Percentiles rank a stretch among this genome's conserved stretches.
Conservation (phyloP, 2,329 filamentous ascomycete genomes). For the Cercospora sojina region DNA sequence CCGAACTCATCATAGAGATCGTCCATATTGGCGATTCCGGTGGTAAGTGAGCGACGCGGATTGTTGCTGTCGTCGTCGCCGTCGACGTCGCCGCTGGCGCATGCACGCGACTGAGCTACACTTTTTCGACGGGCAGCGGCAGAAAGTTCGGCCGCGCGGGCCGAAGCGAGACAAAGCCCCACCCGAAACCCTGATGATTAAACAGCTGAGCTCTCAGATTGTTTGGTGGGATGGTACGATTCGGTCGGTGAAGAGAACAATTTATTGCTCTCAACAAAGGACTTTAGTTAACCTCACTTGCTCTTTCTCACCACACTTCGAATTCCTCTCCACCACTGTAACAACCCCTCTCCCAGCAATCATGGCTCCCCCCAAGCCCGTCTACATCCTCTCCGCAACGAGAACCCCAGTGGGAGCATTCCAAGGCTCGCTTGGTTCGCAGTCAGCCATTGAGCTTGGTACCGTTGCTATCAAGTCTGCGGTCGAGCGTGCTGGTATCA, state of each 20-base stretch:
- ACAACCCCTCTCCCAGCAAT: conserved; percentile 3
- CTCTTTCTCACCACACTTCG: not conserved
- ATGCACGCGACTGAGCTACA: conserved; percentile 16
- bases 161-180: not conserved
- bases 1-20: conserved; percentile 99
- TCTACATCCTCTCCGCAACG: conserved; percentile 87
- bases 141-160: not conserved
- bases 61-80: not conserved
- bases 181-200: not conserved
- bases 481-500: conserved; percentile 82
- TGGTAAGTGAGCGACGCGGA: not conserved
- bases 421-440: conserved; percentile 84
- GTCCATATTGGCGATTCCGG: conserved; percentile 63
- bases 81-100: conserved; percentile 7
- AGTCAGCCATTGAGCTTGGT: conserved; percentile 83
- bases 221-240: conserved; percentile 6
- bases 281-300: not conserved
- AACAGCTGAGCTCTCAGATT: not conserved
- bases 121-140: conserved; percentile 9
- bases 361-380: conserved; percentile 79
- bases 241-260: not conserved
- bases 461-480: conserved; percentile 81
- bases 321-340: not conserved
- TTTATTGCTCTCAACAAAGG: not conserved
- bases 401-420: conserved; percentile 87